Evolutionary conservation across 2,329 filamentous ascomycete genomes (phyloP).

Genomic region (Arthroderma uncinatum): DNA sequence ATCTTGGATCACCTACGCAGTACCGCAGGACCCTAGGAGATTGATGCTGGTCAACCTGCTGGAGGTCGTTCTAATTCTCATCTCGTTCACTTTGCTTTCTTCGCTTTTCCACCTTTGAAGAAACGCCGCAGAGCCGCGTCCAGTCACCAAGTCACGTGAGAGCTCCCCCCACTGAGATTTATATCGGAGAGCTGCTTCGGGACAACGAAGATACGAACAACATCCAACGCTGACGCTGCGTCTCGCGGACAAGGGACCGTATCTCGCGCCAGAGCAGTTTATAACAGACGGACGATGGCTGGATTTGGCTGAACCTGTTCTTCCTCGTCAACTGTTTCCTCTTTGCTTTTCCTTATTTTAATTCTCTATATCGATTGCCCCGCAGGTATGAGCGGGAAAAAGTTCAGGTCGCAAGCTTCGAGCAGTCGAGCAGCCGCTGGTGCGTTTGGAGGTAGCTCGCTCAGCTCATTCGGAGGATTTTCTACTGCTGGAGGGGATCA

Average conservation of each 20-base stretch:
- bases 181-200: not conserved
- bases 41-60: not conserved
- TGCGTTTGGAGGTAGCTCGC: constrained; percentile 31
- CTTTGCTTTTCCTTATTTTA: not conserved
- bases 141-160: not conserved
- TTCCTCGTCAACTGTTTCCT: not conserved
- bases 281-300: not conserved
- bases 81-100: not conserved
- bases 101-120: not conserved
- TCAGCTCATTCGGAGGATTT: constrained; percentile 32
- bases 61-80: not conserved
- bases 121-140: not conserved
- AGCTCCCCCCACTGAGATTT: not conserved
- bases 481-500: constrained; percentile 27
- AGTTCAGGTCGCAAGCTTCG: constrained; percentile 53
- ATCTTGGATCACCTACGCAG: constrained; percentile 38
- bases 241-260: not conserved
- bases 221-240: not conserved
- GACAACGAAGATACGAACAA: not conserved
- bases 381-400: constrained; percentile 44
- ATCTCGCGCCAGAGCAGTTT: not conserved
- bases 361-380: not conserved
- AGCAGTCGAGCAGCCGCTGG: constrained; percentile 48
- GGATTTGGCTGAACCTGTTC: not conserved
- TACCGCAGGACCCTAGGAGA: not conserved